phyloP scores from a whole-genome alignment of 495 filamentous ascomycete species.

The Hamigera avellanea region DNA sequence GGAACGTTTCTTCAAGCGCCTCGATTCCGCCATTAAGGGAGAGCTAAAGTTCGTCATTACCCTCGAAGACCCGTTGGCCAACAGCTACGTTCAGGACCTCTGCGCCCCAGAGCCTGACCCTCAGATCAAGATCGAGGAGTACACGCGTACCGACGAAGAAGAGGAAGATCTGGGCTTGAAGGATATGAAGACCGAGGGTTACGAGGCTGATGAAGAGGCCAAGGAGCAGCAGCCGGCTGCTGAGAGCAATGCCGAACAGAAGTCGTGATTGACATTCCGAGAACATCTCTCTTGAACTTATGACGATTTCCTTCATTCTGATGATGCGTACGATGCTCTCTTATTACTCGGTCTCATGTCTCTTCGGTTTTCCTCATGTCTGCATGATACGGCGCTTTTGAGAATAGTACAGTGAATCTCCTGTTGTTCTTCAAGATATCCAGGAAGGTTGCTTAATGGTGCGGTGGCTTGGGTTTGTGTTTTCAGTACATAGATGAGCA shows the following conservation, averaged over 20 bases:
- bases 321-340: conserved; percentile 19
- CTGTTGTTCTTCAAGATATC: conserved; percentile 15
- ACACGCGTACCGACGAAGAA: conserved; percentile 78
- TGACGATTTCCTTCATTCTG: conserved; percentile 12
- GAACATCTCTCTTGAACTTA: conserved; percentile 3
- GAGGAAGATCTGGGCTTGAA: conserved; percentile 80
- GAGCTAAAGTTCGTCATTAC: conserved; percentile 76
- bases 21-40: conserved; percentile 69
- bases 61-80: conserved; percentile 78
- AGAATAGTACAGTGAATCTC: conserved; percentile 5
- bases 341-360: conserved; percentile 2
- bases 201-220: conserved; percentile 46
- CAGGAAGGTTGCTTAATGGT: too few relatives aligned
- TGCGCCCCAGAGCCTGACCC: conserved; percentile 60
- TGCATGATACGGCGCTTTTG: conserved; percentile 15
- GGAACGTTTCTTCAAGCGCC: conserved; percentile 64
- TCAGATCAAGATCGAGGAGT: conserved; percentile 73
- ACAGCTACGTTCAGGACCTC: conserved; percentile 86
- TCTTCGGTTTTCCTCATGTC: neutral
- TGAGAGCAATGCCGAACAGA: conserved; percentile 9
- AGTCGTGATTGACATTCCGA: conserved; percentile 12
- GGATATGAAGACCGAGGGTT: conserved; percentile 88
- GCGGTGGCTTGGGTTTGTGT: too few relatives aligned
- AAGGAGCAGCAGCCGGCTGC: conserved; percentile 13
- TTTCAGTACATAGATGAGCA: neutral